Percentiles rank a stretch among this genome's conserved stretches.
phyloP scores from a whole-genome alignment of 305 asterid species.

The Fraxinus platypoda region DNA sequence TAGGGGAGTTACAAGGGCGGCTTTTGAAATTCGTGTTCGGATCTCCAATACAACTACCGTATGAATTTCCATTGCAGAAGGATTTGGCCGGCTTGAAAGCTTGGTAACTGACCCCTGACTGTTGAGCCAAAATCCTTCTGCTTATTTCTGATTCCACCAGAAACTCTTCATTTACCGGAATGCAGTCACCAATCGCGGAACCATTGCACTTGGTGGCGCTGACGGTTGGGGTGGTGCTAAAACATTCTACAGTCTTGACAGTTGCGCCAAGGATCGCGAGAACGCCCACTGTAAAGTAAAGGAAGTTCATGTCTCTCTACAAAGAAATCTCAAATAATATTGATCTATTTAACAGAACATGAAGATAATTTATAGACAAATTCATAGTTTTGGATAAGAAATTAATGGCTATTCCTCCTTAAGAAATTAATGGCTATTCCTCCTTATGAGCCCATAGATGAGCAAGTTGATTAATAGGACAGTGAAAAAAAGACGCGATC shows the following conservation, averaged over 20 bases:
- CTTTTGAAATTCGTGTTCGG: neutral
- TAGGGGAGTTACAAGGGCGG: neutral
- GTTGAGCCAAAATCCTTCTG: neutral
- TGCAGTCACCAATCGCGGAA: neutral
- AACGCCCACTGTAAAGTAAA: neutral
- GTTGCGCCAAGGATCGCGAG: neutral
- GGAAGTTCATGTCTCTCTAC: neutral
- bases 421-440: neutral
- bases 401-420: neutral
- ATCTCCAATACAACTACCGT: neutral
- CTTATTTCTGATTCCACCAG: neutral
- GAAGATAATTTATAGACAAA: neutral
- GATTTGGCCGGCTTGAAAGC: rapidly evolving
- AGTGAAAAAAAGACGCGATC: neutral
- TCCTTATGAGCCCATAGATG: neutral
- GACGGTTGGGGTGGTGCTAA: neutral
- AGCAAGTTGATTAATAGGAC: neutral
- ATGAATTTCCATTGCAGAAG: rapidly evolving
- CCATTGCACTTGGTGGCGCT: neutral
- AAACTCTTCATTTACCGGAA: neutral
- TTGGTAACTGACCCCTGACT: neutral
- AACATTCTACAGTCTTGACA: neutral
- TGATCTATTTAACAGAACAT: neutral
- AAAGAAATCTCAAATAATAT: neutral
- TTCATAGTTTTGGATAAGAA: neutral